Evolutionary conservation across 805 yeast species (phyloP), one percentile per base, ranked within the genome.

Genomic region (Metschnikowia baotianmanensis): DNA sequence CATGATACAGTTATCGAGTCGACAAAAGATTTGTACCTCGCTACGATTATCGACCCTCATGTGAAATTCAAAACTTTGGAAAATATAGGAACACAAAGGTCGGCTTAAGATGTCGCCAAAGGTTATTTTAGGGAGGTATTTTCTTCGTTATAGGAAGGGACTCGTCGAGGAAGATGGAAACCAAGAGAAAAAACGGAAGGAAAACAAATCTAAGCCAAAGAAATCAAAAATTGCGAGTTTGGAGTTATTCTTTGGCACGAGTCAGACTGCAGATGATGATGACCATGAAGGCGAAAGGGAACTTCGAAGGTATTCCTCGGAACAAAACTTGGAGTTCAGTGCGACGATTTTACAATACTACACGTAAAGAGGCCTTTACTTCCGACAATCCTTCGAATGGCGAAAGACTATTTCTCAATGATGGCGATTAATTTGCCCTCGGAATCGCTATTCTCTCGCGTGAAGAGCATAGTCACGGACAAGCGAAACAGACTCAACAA

Each of bases 31-130:
- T 20, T 36, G 9, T 36, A 22, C 18, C 28, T 36, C 31, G 39
- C 39, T 13, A 36, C 39, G 20, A 36, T 36, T 27, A 33, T 36
- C 24, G 38, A 34, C 19, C 38, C 38, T 12, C 38, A 20, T 26
- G 5, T 34, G 25, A 34, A 34, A n/a, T 10, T 8, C 12, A 13
- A 17, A 3, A 4, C n/a, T 27, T 34, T 34, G 6, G 24, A 25
- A 17, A 26, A 26, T 16, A 6, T 34, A 8, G 19, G 23, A 4
- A 4, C 20, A 6, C 9, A n/a, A 17, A 11, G 10, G 5, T 8
- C 17, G 28, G 22, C 20, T 33, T 7, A 24, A 13, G 12, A 3
- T 15, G 29, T 30, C 20, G 36, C 36, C 29, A 22, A 33, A 24
- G 22, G 16, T 15, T 33, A 33, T 10, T 34, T 34, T 31, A 16